Evolutionary conservation across 1,284 basidiomycete species (phyloP).

Genomic region (Cutaneotrichosporon sp.): DNA sequence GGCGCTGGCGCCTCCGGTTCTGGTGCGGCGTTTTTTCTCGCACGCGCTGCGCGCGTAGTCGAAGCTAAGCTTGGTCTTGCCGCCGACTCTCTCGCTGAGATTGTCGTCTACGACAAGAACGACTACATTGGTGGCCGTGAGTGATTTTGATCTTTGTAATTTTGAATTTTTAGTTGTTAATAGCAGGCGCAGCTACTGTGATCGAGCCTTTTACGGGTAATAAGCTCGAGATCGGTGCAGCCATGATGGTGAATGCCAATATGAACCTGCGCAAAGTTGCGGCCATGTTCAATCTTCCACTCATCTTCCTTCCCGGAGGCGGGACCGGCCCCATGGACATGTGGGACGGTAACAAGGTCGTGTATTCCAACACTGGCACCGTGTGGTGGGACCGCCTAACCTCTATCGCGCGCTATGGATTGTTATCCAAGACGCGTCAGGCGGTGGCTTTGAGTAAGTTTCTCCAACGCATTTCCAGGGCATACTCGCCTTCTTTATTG

Average conservation of each 20-base stretch:
- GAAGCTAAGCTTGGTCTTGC: constrained; percentile 61
- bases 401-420: neutral
- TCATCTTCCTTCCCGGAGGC: neutral
- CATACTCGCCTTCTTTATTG: constrained; percentile 43
- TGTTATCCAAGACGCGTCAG: neutral
- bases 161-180: neutral
- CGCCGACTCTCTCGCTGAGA: constrained; percentile 60
- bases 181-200: neutral
- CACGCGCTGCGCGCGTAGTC: constrained; percentile 59
- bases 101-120: constrained; percentile 78
- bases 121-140: constrained; percentile 78
- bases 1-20: constrained; percentile 84
- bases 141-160: constrained; percentile 48
- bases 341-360: constrained; percentile 3
- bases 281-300: neutral
- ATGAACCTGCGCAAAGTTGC: constrained; percentile 77
- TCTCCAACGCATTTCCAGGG: neutral
- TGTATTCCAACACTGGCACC: neutral
- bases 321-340: neutral
- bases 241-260: constrained; percentile 80
- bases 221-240: constrained; percentile 78
- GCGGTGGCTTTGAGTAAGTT: neutral
- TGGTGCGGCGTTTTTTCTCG: constrained; percentile 82
- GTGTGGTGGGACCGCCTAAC: neutral
- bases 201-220: constrained; percentile 41